Conservation (phyloP, 2,329 filamentous ascomycete species). For the Emydomyces testavorans region DNA sequence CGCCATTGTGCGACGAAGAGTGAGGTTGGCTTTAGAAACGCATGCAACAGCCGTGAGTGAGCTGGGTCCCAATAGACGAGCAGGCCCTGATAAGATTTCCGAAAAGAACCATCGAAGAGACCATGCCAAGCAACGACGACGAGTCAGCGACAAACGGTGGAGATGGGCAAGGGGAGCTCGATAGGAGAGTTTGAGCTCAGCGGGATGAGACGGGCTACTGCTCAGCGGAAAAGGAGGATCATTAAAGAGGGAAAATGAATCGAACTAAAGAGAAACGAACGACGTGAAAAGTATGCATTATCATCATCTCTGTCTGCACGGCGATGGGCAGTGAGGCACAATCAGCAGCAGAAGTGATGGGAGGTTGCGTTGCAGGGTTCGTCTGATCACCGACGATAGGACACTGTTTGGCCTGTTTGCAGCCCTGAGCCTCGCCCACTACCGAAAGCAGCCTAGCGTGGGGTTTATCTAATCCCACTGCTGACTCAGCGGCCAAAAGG, state of each 20-base stretch:
- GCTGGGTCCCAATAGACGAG: background rate
- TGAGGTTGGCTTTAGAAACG: background rate
- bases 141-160: slow-evolving; percentile 6
- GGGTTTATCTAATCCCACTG: background rate
- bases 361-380: background rate
- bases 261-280: slow-evolving; percentile 4
- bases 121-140: slow-evolving; percentile 9
- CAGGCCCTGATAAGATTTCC: slow-evolving; percentile 1
- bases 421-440: slow-evolving; percentile 5
- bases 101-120: slow-evolving; percentile 1
- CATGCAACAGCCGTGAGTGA: background rate
- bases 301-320: background rate
- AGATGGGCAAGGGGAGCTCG: background rate
- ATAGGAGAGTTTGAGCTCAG: background rate
- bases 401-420: too few relatives aligned
- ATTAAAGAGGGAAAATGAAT: background rate
- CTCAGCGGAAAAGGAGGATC: background rate
- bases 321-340: background rate
- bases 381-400: too few relatives aligned
- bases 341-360: background rate
- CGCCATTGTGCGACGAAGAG: slow-evolving; percentile 6
- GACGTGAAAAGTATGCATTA: background rate
- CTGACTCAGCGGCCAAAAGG: background rate
- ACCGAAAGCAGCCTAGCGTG: slow-evolving; percentile 1
- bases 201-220: background rate